Conservation (phyloP, 169 alveolate species). For the Eimeria necatrix region DNA sequence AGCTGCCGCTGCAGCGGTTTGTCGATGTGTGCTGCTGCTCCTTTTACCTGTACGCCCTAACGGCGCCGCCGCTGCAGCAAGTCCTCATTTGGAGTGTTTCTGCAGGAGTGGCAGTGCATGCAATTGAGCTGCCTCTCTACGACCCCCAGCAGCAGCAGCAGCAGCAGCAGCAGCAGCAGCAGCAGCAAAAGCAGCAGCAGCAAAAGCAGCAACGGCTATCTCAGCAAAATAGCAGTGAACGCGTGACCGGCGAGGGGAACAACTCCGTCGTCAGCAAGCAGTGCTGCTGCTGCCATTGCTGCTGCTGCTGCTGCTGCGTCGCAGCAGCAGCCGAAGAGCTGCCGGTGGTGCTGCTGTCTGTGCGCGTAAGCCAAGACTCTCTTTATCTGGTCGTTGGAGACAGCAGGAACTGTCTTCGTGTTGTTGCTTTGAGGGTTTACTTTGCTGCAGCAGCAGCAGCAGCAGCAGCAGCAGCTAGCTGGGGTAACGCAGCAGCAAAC, state of each 20-base stretch:
- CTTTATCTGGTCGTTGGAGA: constrained; percentile 21
- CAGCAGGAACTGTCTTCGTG: constrained; percentile 39
- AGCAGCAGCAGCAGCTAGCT: constrained; percentile 61
- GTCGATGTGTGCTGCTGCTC: constrained; percentile 58
- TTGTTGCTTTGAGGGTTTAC: constrained; percentile 36
- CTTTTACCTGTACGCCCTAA: constrained; percentile 24
- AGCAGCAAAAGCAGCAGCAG: neutral
- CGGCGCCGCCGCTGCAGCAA: constrained; percentile 59
- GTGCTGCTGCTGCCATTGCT: constrained; percentile 12
- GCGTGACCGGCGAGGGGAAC: neutral
- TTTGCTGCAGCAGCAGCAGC: constrained; percentile 70
- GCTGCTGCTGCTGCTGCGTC: constrained; percentile 50
- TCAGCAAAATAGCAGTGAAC: neutral
- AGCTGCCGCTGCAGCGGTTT: constrained; percentile 52
- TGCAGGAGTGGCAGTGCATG: constrained; percentile 64
- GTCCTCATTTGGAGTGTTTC: constrained; percentile 34
- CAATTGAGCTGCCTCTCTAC: constrained; percentile 59
- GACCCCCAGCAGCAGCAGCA: constrained; percentile 55
- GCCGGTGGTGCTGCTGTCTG: constrained; percentile 72
- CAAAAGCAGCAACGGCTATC: neutral
- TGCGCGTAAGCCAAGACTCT: constrained; percentile 25
- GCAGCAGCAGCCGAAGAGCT: constrained; percentile 42
- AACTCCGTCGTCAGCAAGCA: neutral
- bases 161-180: constrained; percentile 36
- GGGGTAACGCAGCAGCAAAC: constrained; percentile 1